A percentile compares a stretch with the other conserved stretches of the same genome.
Evolutionary conservation across 257 asterid species (phyloP).

Genomic region (Leptodermis oblonga): DNA sequence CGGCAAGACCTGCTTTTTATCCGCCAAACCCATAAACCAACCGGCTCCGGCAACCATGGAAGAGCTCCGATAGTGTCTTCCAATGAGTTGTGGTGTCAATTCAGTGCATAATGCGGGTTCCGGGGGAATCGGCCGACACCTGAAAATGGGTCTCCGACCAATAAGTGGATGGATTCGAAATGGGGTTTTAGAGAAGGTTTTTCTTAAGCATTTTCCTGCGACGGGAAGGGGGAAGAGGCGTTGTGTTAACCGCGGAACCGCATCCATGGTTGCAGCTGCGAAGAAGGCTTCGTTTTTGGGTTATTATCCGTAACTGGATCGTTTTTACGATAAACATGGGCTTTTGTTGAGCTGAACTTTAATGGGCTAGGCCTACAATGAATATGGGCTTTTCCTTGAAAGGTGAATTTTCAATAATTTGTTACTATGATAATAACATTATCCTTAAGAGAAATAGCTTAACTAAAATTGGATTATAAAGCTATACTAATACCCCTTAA

Average conservation of each 20-base stretch:
- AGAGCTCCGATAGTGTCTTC: conserved; percentile 33
- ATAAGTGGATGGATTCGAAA: conserved; percentile 28
- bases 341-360: not conserved
- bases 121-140: conserved; percentile 16
- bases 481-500: too few species aligned
- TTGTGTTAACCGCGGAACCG: conserved; percentile 45
- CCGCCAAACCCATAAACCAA: conserved; percentile 67
- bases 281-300: not conserved
- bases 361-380: too few species aligned
- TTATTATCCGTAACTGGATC: not conserved
- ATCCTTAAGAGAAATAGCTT: too few species aligned
- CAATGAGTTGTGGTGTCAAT: conserved; percentile 8
- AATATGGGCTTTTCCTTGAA: too few species aligned
- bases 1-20: conserved; percentile 51
- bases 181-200: conserved; percentile 25
- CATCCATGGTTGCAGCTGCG: conserved; percentile 34
- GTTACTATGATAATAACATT: too few species aligned
- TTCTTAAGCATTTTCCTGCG: conserved; percentile 25
- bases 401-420: too few species aligned
- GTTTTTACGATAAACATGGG: not conserved
- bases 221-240: conserved; percentile 34
- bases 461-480: too few species aligned
- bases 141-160: conserved; percentile 15
- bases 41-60: conserved; percentile 50
- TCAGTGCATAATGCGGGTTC: conserved; percentile 18